Evolutionary conservation across 2,329 filamentous ascomycete species (phyloP).

Genomic region (Thyridium curvatum): DNA sequence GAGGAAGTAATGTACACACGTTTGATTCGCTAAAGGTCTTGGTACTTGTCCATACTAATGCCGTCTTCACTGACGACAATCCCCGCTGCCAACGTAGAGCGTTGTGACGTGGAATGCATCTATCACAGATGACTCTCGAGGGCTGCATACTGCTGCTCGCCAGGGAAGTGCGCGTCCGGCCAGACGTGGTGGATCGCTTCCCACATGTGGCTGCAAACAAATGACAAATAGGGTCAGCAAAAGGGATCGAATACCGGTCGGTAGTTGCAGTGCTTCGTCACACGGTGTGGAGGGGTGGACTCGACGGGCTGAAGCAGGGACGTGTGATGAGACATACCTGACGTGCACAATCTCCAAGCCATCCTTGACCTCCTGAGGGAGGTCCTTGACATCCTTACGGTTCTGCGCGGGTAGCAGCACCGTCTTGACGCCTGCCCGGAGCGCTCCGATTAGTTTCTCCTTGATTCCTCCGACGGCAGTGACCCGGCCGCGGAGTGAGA

Average conservation of each 20-base stretch:
- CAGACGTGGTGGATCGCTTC: conserved; percentile 87
- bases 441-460: conserved; percentile 93
- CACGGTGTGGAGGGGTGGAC: too few relatives aligned
- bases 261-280: too few relatives aligned
- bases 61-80: not conserved
- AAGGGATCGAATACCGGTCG: not conserved
- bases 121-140: conserved; percentile 73
- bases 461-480: conserved; percentile 97
- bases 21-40: not conserved
- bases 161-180: conserved; percentile 83
- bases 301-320: too few relatives aligned
- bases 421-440: conserved; percentile 89
- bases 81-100: not conserved
- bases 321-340: conserved; percentile 48
- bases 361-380: conserved; percentile 82
- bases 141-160: conserved; percentile 57
- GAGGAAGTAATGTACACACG: too few relatives aligned
- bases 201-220: conserved; percentile 72
- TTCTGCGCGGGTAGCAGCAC: conserved; percentile 86
- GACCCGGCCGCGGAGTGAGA: conserved; percentile 79
- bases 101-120: not conserved
- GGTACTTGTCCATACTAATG: not conserved
- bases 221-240: conserved; percentile 1
- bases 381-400: conserved; percentile 83
- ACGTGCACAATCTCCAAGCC: conserved; percentile 87